Base-by-base conservation (phyloP, 2,329 filamentous ascomycete genomes). In the Fusarium sp. region DNA sequence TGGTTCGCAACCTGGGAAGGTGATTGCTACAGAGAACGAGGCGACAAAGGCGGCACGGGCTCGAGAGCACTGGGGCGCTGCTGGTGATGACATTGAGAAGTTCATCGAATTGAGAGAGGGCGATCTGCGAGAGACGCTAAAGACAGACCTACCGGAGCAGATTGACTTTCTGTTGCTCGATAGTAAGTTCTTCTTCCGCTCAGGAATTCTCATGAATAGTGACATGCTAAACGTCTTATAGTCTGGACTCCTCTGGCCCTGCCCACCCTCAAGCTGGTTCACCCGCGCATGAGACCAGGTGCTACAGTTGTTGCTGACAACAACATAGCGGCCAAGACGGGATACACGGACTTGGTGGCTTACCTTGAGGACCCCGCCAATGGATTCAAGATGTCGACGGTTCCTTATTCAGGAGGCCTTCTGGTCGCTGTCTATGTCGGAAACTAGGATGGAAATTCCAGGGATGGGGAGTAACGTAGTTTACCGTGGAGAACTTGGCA, bases 1-100 rank as follows among this genome's bases (percentile, higher is more conserved):
- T 38, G 66, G 15, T 45, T 65, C 37, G 12, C 68, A 37, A 59
- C 57, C 9, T 35, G 79, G 63, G 17, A 76, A 45, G 43, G 89
- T 92, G 0, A 88, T 92, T 75, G 90, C 86, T 0, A 92, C 90
- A 0, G 90, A 92, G 79, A 87, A 90, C 30, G 90, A 92, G 77
- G 77, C 81, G 0, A 78, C 74, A 7, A 92, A 92, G 79, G 89
- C 89, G 0, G 81, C 72, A 4, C 80, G 78, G 58, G 90, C 90
- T 7, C 82, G 83, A n/a, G 80, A 83, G 72, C 80, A 91, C 75
- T 92, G 90, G 90, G 80, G 79, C 30, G 79, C 83, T 60, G 85
- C 85, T 3, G 90, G 89, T 0, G 80, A 85, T 1, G 84, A 84
- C 15, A 83, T 91, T 1, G 84, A 84, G 64, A 76, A 78, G 4